Percentiles rank a stretch among this genome's conserved stretches.
These are phyloP conservation scores for Colletotrichum orbiculare DNA, from an alignment of 2,329 filamentous ascomycete genomes.

Conservation along the genomic window DNA sequence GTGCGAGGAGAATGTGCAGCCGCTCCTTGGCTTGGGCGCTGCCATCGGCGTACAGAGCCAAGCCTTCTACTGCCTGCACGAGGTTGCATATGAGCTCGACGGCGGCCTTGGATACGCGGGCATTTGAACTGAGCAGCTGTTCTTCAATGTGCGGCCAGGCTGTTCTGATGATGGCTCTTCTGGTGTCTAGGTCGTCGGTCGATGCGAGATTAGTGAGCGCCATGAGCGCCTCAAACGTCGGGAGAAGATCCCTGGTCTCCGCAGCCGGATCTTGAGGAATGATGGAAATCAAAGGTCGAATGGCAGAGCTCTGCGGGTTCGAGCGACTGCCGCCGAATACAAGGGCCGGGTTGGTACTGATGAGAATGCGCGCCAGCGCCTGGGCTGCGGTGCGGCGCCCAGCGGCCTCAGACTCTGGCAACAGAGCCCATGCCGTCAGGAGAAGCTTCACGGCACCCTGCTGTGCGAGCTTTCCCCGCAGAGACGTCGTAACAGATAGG, in stretches of 20 bases:
- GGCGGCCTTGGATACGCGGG: constrained; percentile 81
- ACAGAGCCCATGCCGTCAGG: constrained; percentile 74
- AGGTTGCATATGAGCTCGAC: constrained; percentile 94
- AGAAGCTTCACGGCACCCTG: constrained; percentile 93
- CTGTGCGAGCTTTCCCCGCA: constrained; percentile 85
- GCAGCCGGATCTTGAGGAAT: constrained; percentile 72
- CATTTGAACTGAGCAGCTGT: constrained; percentile 80
- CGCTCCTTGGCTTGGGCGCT: constrained; percentile 76
- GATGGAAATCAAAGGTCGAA: constrained; percentile 82
- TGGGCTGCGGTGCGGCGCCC: constrained; percentile 75
- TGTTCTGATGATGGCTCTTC: constrained; percentile 76
- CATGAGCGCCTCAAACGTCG: constrained; percentile 89
- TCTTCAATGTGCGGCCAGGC: constrained; percentile 86
- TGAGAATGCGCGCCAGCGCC: constrained; percentile 85
- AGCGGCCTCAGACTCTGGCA: constrained; percentile 62
- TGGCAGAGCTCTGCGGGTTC: constrained; percentile 80
- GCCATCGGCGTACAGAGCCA: constrained; percentile 76
- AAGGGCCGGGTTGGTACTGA: constrained; percentile 85
- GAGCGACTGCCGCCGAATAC: constrained; percentile 85
- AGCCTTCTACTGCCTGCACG: constrained; percentile 74
- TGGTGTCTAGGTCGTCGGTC: constrained; percentile 73
- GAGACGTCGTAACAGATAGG: constrained; percentile 77
- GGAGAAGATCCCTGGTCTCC: constrained; percentile 81
- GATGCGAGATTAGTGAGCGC: constrained; percentile 95
- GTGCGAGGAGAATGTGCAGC: constrained; percentile 84